These are phyloP conservation scores for Mycotypha africana DNA, from an alignment of 371 early-diverging fungal species.

Conservation along the genomic window DNA sequence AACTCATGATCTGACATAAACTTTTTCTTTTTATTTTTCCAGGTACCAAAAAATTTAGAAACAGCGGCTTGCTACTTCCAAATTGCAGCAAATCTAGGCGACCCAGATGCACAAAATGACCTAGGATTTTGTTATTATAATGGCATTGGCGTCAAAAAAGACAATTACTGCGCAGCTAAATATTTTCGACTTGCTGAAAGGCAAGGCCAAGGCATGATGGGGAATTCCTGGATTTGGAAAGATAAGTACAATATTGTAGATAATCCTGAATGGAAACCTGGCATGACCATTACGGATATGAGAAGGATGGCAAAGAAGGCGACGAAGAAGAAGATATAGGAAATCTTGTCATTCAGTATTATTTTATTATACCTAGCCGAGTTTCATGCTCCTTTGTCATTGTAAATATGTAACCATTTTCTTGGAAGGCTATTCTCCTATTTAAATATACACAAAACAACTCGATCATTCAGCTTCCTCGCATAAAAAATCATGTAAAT, in stretches of 20 bases:
- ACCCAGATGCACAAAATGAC: constrained; percentile 86
- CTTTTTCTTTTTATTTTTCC: not conserved
- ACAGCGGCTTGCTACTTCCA: constrained; percentile 84
- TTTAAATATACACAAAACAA: no score
- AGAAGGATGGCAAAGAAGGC: no score
- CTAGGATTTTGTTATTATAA: constrained; percentile 74
- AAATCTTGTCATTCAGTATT: no score
- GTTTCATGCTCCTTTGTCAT: no score
- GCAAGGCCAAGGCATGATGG: constrained; percentile 76
- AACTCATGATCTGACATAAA: not conserved
- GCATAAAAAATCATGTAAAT: no score
- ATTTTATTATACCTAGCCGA: no score
- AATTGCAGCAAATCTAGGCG: constrained; percentile 85
- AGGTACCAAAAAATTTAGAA: constrained; percentile 68
- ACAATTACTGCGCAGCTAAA: constrained; percentile 74
- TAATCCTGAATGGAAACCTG: not conserved
- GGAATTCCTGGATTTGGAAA: constrained; percentile 95
- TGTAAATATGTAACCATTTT: no score
- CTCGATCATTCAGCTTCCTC: no score
- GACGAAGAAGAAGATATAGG: no score
- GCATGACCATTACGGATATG: no score
- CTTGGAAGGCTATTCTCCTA: no score
- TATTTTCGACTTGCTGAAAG: constrained; percentile 82
- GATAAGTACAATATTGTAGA: constrained; percentile 55
- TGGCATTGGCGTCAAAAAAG: constrained; percentile 81